phyloP scores from a whole-genome alignment of 208 protist genomes.

The Leishmania aethiopica region DNA sequence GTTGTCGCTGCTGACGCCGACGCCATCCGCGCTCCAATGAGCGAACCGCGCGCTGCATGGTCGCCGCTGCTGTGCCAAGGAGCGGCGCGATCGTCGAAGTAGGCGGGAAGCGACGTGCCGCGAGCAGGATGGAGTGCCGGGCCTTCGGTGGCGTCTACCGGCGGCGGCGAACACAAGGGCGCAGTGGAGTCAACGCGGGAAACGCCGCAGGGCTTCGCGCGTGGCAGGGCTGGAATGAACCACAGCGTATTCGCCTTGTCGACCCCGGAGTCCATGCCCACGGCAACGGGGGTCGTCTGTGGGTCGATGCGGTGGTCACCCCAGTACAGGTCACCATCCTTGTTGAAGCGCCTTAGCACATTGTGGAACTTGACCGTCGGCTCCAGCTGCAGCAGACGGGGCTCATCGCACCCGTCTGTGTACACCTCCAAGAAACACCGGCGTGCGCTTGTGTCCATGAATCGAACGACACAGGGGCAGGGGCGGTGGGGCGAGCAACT shows the following conservation, averaged over 20 bases:
- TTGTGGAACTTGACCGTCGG: conserved; percentile 48
- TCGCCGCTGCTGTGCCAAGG: not conserved
- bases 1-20: not conserved
- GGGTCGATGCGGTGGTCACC: conserved; percentile 19
- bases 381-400: conserved; percentile 57
- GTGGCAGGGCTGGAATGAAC: conserved; percentile 20
- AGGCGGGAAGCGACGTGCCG: conserved; percentile 19
- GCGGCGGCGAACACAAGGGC: conserved; percentile 2
- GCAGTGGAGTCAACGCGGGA: conserved; percentile 8
- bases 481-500: not conserved
- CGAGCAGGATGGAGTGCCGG: not conserved
- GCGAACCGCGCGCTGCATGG: not conserved
- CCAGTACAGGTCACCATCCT: conserved; percentile 46
- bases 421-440: conserved; percentile 47
- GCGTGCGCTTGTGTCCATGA: conserved; percentile 23
- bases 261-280: conserved; percentile 47
- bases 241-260: conserved; percentile 38
- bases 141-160: not conserved
- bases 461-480: not conserved
- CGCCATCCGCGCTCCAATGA: not conserved
- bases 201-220: too few relatives aligned
- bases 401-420: conserved; percentile 21
- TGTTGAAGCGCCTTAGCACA: conserved; percentile 35
- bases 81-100: conserved; percentile 1
- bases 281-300: conserved; percentile 24